Percentiles rank a stretch among this genome's conserved stretches.
These are phyloP conservation scores for Fusarium nisikadoi DNA, from an alignment of 2,329 filamentous ascomycete genomes.

Conservation along the genomic window DNA sequence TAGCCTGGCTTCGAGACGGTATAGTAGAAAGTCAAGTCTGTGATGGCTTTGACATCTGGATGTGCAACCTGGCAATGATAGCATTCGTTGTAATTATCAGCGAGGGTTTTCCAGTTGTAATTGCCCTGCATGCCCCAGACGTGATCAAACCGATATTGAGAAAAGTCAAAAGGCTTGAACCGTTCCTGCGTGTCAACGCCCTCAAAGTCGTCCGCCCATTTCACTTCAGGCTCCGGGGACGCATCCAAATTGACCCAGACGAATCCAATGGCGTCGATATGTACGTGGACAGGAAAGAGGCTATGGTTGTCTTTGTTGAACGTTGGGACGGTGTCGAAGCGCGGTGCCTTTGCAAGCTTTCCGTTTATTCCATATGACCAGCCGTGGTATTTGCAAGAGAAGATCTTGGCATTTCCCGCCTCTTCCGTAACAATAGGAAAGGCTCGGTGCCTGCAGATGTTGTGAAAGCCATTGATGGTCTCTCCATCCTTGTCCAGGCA, in stretches of 20 bases:
- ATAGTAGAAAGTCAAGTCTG: neutral
- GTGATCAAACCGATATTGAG: constrained; percentile 66
- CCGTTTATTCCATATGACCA: constrained; percentile 70
- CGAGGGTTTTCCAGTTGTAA: constrained; percentile 69
- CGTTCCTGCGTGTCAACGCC: constrained; percentile 58
- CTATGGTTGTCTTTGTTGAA: constrained; percentile 66
- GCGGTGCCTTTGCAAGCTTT: constrained; percentile 69
- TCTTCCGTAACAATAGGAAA: constrained; percentile 65
- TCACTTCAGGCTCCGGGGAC: constrained; percentile 31
- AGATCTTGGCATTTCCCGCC: constrained; percentile 61
- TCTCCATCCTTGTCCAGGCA: constrained; percentile 58
- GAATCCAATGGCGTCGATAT: constrained; percentile 63
- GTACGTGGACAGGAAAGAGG: constrained; percentile 63
- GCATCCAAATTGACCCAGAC: constrained; percentile 68
- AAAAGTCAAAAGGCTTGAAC: constrained; percentile 58
- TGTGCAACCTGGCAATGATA: constrained; percentile 33
- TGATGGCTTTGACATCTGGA: constrained; percentile 17
- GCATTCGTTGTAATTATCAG: constrained; percentile 71
- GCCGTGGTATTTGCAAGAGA: constrained; percentile 70
- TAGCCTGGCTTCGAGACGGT: constrained; percentile 21
- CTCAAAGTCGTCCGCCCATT: constrained; percentile 63
- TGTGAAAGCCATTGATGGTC: constrained; percentile 68
- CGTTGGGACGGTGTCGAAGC: constrained; percentile 63
- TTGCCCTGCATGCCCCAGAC: constrained; percentile 64
- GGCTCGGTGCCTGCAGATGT: constrained; percentile 69